A percentile compares a stretch with the other conserved stretches of the same genome.
Conservation (phyloP, 2,329 filamentous ascomycete genomes). For the Westerdykella sp. region DNA sequence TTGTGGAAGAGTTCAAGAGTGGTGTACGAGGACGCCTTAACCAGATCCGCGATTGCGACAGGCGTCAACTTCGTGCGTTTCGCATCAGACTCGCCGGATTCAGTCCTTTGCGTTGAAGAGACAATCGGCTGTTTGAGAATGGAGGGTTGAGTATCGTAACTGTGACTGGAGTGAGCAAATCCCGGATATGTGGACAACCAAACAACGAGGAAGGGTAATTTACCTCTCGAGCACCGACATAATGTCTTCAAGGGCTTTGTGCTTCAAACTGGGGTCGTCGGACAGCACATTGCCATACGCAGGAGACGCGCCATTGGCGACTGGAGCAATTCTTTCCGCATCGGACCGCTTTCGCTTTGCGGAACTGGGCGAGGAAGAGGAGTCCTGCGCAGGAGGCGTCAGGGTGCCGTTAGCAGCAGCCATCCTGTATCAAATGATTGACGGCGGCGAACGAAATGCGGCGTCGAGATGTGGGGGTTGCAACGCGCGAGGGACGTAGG, state of each 20-base stretch:
- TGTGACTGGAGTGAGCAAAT: constrained; percentile 9
- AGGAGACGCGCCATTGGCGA: constrained; percentile 26
- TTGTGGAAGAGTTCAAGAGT: constrained; percentile 38
- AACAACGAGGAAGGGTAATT: constrained; percentile 2
- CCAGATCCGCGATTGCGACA: constrained; percentile 34
- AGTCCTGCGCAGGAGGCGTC: constrained; percentile 10
- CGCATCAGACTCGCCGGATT: constrained; percentile 37
- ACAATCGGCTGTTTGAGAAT: constrained; percentile 38
- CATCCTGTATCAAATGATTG: constrained; percentile 11
- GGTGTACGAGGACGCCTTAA: constrained; percentile 36
- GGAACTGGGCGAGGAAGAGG: constrained; percentile 19
- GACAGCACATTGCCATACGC: constrained; percentile 12
- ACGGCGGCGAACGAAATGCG: no score
- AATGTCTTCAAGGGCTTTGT: constrained; percentile 36
- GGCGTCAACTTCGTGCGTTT: constrained; percentile 43
- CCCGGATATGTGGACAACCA: neutral
- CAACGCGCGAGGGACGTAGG: no score
- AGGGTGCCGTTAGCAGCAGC: constrained; percentile 34
- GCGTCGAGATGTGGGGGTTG: no score
- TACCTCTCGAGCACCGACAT: constrained; percentile 40
- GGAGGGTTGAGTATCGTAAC: constrained; percentile 43
- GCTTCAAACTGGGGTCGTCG: constrained; percentile 21
- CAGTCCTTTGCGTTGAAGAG: constrained; percentile 22
- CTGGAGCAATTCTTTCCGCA: constrained; percentile 17
- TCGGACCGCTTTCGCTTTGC: constrained; percentile 44